phyloP scores from a whole-genome alignment of 768 basidiomycete genomes.

The Vishniacozyma victoriae region DNA sequence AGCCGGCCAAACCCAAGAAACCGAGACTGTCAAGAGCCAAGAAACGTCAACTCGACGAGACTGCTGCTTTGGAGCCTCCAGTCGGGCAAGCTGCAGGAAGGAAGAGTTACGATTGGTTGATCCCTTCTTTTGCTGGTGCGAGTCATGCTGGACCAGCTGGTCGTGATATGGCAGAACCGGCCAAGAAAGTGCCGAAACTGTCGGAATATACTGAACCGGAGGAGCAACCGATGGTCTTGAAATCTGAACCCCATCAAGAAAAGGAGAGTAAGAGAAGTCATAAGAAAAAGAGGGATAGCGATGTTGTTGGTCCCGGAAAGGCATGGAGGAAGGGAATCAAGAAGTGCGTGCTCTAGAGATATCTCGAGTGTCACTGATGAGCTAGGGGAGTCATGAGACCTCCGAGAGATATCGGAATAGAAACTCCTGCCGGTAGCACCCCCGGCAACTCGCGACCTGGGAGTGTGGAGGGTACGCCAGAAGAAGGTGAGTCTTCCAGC shows the following conservation, averaged over 20 bases:
- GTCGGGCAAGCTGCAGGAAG: conserved; percentile 11
- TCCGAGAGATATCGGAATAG: conserved; percentile 11
- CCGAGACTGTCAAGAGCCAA: background rate
- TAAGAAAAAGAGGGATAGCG: conserved; percentile 19
- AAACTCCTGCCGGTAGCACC: background rate
- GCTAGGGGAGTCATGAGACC: conserved; percentile 20
- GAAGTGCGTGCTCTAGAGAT: conserved; percentile 26
- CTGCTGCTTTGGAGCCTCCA: background rate
- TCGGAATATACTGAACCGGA: background rate
- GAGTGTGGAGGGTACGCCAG: conserved; percentile 21
- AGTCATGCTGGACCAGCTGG: conserved; percentile 30
- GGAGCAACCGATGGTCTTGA: no score
- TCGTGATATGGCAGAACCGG: background rate
- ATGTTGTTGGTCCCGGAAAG: conserved; percentile 25
- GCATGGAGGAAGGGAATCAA: conserved; percentile 30
- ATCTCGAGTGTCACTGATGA: background rate
- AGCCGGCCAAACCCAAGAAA: conserved; percentile 1
- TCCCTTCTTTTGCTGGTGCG: conserved; percentile 26
- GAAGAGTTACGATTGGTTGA: conserved; percentile 37
- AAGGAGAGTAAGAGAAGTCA: conserved; percentile 20
- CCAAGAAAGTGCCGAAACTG: conserved; percentile 1
- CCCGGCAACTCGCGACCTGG: conserved; percentile 5
- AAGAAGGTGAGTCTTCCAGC: conserved; percentile 16
- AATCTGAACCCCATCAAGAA: no score
- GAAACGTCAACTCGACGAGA: conserved; percentile 1